These are phyloP conservation scores for Teunomyces barrocoloradensis DNA, from an alignment of 805 yeast genomes.

Conservation along the genomic window DNA sequence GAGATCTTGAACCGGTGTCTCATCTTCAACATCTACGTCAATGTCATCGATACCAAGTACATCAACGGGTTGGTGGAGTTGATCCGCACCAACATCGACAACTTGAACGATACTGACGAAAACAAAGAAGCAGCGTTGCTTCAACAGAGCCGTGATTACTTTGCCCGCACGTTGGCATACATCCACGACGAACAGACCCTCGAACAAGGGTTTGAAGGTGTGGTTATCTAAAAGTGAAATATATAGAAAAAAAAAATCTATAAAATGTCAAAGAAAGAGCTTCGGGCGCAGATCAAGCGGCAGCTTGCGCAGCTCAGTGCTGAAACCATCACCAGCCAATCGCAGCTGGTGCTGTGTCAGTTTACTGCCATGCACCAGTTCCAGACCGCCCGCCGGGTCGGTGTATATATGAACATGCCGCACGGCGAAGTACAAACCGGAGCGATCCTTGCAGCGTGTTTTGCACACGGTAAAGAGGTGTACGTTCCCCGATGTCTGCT, in stretches of 20 bases:
- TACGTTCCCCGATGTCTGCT: slow-evolving; percentile 56
- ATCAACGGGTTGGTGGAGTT: slow-evolving; percentile 85
- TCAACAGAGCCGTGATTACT: slow-evolving; percentile 36
- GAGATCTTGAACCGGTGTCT: slow-evolving; percentile 86
- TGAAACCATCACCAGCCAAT: slow-evolving; percentile 21
- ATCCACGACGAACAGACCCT: slow-evolving; percentile 64
- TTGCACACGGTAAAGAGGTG: slow-evolving; percentile 48
- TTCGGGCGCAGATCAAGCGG: slow-evolving; percentile 25
- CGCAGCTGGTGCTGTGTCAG: slow-evolving; percentile 17
- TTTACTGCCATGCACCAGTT: slow-evolving; percentile 35
- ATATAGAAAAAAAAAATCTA: slow-evolving; percentile 6
- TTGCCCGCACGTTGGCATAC: slow-evolving; percentile 69
- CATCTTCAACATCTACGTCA: slow-evolving; percentile 69
- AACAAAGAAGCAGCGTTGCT: slow-evolving; percentile 29
- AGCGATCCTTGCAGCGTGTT: slow-evolving; percentile 50
- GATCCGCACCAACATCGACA: slow-evolving; percentile 63
- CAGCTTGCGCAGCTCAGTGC: slow-evolving; percentile 15
- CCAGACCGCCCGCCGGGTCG: slow-evolving; percentile 48
- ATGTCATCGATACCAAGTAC: slow-evolving; percentile 64
- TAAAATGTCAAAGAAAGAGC: slow-evolving; percentile 14
- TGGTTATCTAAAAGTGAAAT: slow-evolving; percentile 17
- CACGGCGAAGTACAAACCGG: slow-evolving; percentile 64
- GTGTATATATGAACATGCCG: slow-evolving; percentile 77
- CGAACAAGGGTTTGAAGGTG: slow-evolving; percentile 66
- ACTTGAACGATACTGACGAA: slow-evolving; percentile 27